Evolutionary conservation across 352 stramenopile species (phyloP), one percentile per base, ranked within the genome.

Genomic region (Phytophthora rubi): DNA sequence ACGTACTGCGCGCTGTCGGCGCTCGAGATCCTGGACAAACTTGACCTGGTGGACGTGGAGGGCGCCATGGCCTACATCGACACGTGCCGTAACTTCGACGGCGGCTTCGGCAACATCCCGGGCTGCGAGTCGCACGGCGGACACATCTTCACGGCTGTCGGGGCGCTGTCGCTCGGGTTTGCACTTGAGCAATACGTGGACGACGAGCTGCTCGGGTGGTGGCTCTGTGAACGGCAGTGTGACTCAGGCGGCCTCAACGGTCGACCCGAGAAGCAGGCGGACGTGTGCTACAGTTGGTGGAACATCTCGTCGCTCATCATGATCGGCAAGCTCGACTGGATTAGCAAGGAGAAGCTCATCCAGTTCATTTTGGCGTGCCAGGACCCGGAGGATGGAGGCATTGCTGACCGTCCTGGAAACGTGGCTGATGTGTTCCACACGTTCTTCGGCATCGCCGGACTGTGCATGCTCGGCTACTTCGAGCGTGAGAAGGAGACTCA

Each of bases 281-380:
- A 99, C 79, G 97, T 99, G 48, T 99, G 98, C 79, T 99, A 99
- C 79, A 99, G 93, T 62, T 99, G 98, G 97, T 99, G 98, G 98
- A 99, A 99, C 79, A 91, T 99, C 47, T 97, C 94, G 62, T 95
- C 88, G 33, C 86, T 99, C 45, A 97, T 94, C 37, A 99, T 99
- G 74, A 90, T 99, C 75, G 78, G 86, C 33, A 97, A 96, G 65
- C 78, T 97, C 18, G 86, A 98, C 71, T 99, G 95, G 93, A 99
- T 99, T 70, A 96, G 94, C 76, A 89, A 89, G 58, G 87, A 95
- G 35, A 98, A 96, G 68, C 85, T 99, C 35, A 90, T 95, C 62
- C 66, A 94, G 56, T 98, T 97, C 75, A 98, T 98, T 67, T 62
- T 98, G 51, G 82, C 94, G 33, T 98, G 95, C 71, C 98, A 99